A percentile compares a stretch with the other conserved stretches of the same genome.
Evolutionary conservation across 805 yeast species (phyloP).

Genomic region (Pichia occidentalis): DNA sequence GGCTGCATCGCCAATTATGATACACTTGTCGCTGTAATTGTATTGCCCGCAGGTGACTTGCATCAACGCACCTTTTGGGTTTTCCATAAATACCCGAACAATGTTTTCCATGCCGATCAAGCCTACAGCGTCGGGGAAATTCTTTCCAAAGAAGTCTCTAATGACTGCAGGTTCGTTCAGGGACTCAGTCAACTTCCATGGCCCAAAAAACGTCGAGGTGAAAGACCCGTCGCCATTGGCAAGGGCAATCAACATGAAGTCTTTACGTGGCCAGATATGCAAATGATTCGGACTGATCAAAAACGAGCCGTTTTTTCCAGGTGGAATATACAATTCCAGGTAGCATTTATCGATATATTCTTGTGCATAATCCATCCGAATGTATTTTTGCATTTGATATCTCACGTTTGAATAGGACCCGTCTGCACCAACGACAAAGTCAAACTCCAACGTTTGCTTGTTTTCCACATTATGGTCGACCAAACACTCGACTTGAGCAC

Average conservation of each 20-base stretch:
- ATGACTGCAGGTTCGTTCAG: conserved; percentile 37
- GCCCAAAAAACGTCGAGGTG: conserved; percentile 84
- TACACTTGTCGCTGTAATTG: conserved; percentile 52
- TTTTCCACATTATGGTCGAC: conserved; percentile 5
- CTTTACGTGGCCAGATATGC: conserved; percentile 88
- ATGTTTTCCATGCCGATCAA: conserved; percentile 54
- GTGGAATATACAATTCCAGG: conserved; percentile 71
- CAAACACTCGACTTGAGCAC: conserved; percentile 9
- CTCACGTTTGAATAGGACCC: conserved; percentile 78
- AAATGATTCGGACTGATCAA: conserved; percentile 65
- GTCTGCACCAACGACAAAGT: conserved; percentile 75
- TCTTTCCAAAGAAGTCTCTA: conserved; percentile 44
- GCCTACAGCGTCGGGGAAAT: conserved; percentile 70
- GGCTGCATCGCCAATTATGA: conserved; percentile 88
- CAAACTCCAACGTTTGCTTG: conserved; percentile 29
- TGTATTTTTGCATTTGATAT: conserved; percentile 54
- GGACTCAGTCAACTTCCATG: conserved; percentile 59
- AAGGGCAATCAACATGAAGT: conserved; percentile 84
- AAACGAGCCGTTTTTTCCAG: conserved; percentile 39
- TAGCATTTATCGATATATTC: conserved; percentile 81
- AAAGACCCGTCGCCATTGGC: conserved; percentile 83
- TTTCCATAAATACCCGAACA: conserved; percentile 40
- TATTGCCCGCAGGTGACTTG: conserved; percentile 68
- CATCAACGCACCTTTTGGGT: conserved; percentile 76
- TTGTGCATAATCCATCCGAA: conserved; percentile 66